Percentiles rank a stretch among this genome's conserved stretches.
These are phyloP conservation scores for Curvularia eragrostidis DNA, from an alignment of 2,329 filamentous ascomycete species.

Conservation along the genomic window DNA sequence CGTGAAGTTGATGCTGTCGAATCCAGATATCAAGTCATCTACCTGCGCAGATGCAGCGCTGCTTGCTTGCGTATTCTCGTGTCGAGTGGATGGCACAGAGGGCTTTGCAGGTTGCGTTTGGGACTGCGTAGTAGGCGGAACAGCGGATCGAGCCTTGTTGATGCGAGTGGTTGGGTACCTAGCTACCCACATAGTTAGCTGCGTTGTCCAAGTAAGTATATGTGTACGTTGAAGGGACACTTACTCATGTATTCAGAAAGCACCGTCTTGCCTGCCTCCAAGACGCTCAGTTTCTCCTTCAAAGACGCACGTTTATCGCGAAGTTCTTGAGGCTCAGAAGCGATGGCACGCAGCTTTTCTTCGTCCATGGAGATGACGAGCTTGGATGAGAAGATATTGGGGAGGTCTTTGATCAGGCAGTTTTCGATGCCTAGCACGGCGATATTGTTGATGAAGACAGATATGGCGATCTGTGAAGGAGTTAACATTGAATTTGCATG, in stretches of 20 bases:
- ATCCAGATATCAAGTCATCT: neutral
- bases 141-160: neutral
- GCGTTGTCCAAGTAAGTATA: too few relatives aligned
- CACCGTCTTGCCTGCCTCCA: constrained; percentile 23
- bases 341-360: constrained; percentile 29
- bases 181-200: constrained; percentile 1
- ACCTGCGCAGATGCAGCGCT: neutral
- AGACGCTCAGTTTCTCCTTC: constrained; percentile 21
- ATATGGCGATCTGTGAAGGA: constrained; percentile 26
- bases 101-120: neutral
- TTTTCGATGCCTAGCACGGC: constrained; percentile 37
- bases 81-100: neutral
- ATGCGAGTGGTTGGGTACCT: constrained; percentile 6
- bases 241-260: constrained; percentile 27
- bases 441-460: constrained; percentile 38
- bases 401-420: constrained; percentile 31
- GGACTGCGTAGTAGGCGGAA: neutral
- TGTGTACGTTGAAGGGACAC: too few relatives aligned
- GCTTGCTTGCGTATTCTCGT: neutral
- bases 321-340: constrained; percentile 35
- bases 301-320: constrained; percentile 20
- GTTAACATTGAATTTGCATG: constrained; percentile 16
- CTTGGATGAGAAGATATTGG: constrained; percentile 29
- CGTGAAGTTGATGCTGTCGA: constrained; percentile 11
- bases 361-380: constrained; percentile 30